phyloP scores from a whole-genome alignment of 225 moss, liverwort and hornwort species.

The Antitrichia curtipendula region DNA sequence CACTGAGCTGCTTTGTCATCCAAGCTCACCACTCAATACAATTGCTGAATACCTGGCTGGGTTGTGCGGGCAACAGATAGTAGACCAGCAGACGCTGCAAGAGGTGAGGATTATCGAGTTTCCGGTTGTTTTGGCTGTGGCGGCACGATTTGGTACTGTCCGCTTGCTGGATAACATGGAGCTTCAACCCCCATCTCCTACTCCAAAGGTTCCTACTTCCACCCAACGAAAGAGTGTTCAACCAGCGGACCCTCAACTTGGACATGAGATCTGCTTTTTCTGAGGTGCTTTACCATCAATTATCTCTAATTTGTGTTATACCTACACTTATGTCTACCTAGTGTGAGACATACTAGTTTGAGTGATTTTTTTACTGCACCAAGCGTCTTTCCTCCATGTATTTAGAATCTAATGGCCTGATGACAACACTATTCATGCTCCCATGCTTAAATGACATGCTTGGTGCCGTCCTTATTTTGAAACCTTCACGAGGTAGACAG shows the following conservation, averaged over 20 bases:
- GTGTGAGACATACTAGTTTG: background rate
- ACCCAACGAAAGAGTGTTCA: background rate
- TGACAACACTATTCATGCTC: background rate
- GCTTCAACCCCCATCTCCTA: conserved; percentile 17
- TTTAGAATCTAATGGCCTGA: background rate
- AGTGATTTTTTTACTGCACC: background rate
- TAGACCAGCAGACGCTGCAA: conserved; percentile 58
- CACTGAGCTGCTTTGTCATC: background rate
- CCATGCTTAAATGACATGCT: background rate
- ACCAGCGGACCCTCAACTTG: conserved; percentile 7
- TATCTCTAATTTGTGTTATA: background rate
- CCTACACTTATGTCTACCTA: background rate
- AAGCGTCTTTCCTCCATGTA: background rate
- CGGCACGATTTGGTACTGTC: conserved; percentile 71
- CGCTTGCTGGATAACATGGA: conserved; percentile 85
- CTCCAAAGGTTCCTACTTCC: background rate
- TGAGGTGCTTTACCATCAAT: background rate
- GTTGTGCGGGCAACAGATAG: conserved; percentile 33
- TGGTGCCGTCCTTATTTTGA: background rate
- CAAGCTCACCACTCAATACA: background rate
- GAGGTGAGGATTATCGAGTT: conserved; percentile 24
- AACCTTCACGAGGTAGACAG: background rate
- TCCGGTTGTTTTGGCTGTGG: conserved; percentile 66
- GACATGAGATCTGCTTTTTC: conserved; percentile 12
- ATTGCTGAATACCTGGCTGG: background rate